Evolutionary conservation across 345 rosid genomes (phyloP).

Genomic region (Linum tenue): DNA sequence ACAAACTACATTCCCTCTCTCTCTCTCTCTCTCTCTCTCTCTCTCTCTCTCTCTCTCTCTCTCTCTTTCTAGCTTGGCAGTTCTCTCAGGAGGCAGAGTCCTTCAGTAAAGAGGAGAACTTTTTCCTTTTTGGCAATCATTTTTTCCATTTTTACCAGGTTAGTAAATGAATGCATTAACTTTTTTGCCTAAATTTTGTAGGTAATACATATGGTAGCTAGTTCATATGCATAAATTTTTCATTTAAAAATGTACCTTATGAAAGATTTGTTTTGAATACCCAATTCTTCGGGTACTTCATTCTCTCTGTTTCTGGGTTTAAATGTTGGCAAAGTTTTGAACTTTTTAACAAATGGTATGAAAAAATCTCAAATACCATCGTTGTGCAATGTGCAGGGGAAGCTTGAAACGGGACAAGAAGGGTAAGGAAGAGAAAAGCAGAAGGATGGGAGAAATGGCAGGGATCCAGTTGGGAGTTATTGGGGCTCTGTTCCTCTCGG

Average conservation of each 20-base stretch:
- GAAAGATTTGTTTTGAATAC: conserved; percentile 11
- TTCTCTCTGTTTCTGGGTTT: neutral
- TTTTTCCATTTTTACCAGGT: neutral
- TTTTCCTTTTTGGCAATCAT: neutral
- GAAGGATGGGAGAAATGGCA: conserved; percentile 78
- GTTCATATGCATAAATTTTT: too few relatives aligned
- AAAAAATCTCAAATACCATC: too few relatives aligned
- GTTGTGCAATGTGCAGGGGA: neutral
- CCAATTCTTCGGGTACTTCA: neutral
- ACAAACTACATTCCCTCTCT: neutral
- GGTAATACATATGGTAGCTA: neutral
- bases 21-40: conserved; percentile 14
- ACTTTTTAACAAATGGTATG: too few relatives aligned
- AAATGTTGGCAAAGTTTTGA: neutral
- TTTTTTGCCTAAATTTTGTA: too few relatives aligned
- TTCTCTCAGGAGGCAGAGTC: too few relatives aligned
- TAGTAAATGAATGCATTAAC: neutral
- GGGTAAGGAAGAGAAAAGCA: neutral
- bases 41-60: conserved; percentile 12
- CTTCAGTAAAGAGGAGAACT: neutral
- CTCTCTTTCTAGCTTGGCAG: conserved; percentile 6
- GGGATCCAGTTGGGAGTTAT: conserved; percentile 76
- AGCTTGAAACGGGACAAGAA: neutral
- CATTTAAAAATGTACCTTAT: too few relatives aligned
- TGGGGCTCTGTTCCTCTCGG: conserved; percentile 89